Evolutionary conservation across 768 basidiomycete genomes (phyloP).

Genomic region (Boletus sp.): DNA sequence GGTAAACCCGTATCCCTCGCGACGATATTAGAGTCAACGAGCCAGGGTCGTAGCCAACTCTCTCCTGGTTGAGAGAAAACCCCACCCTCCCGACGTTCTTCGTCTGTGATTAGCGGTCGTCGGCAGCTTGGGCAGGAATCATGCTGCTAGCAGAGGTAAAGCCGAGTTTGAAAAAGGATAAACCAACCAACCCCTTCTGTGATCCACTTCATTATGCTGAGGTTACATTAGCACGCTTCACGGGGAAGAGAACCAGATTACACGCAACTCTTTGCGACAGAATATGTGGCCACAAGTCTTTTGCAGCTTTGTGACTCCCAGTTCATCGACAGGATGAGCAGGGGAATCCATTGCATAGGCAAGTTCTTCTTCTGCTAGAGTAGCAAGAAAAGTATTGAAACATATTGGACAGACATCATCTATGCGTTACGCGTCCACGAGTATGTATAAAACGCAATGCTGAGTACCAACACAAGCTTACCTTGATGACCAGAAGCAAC

Average conservation of each 20-base stretch:
- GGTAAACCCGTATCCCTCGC: conserved; percentile 11
- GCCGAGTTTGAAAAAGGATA: not conserved
- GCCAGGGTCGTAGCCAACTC: conserved; percentile 25
- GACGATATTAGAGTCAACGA: conserved; percentile 20
- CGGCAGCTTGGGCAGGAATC: conserved; percentile 70
- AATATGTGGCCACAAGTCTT: conserved; percentile 67
- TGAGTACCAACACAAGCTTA: conserved; percentile 10
- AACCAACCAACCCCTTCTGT: conserved; percentile 47
- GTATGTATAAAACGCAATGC: not conserved
- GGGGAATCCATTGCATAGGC: conserved; percentile 78
- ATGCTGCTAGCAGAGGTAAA: conserved; percentile 40
- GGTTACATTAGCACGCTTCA: conserved; percentile 15
- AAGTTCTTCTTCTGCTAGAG: conserved; percentile 73
- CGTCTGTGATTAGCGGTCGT: conserved; percentile 37
- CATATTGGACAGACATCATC: conserved; percentile 79
- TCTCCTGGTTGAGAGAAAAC: conserved; percentile 2
- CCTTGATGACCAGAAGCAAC: conserved; percentile 48
- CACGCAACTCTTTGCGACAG: conserved; percentile 73
- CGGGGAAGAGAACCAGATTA: conserved; percentile 5
- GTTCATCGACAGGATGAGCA: conserved; percentile 62
- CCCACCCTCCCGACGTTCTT: conserved; percentile 13
- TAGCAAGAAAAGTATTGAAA: conserved; percentile 62
- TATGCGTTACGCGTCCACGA: conserved; percentile 25
- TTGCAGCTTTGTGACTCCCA: conserved; percentile 66
- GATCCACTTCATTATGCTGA: conserved; percentile 66